These are phyloP conservation scores for Hortaea sp. DNA, from an alignment of 2,329 filamentous ascomycete species.

Conservation along the genomic window DNA sequence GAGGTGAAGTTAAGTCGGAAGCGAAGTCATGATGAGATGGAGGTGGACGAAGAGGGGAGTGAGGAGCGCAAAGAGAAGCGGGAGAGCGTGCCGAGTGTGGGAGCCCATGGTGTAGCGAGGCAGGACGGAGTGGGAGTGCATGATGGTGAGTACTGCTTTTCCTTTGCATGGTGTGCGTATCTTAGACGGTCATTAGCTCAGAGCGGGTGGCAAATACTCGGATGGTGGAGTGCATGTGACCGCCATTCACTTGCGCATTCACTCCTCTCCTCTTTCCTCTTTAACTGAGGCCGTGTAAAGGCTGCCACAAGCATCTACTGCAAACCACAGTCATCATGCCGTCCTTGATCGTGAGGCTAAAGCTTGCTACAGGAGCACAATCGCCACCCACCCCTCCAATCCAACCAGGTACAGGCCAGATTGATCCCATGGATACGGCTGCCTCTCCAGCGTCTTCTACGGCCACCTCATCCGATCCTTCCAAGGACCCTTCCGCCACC, in stretches of 20 bases:
- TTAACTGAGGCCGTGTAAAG: no score
- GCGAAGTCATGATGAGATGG: slow-evolving; percentile 26
- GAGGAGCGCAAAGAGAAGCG: slow-evolving; percentile 72
- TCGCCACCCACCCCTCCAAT: slow-evolving; percentile 23
- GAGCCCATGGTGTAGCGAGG: slow-evolving; percentile 52
- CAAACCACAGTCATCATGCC: background rate
- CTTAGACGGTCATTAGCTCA: no score
- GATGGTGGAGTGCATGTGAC: no score
- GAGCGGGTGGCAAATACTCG: no score
- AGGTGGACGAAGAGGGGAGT: slow-evolving; percentile 35
- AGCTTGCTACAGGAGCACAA: slow-evolving; percentile 12
- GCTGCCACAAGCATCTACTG: no score
- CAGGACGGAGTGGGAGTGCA: slow-evolving; percentile 54
- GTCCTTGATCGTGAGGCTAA: slow-evolving; percentile 7
- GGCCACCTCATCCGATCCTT: slow-evolving; percentile 45
- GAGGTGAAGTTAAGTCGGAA: slow-evolving; percentile 17
- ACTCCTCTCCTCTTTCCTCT: no score
- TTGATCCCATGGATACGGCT: slow-evolving; percentile 48
- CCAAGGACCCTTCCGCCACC: slow-evolving; percentile 39
- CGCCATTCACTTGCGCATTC: no score
- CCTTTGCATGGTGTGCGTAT: background rate
- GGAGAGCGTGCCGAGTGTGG: slow-evolving; percentile 47
- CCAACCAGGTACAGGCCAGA: slow-evolving; percentile 18
- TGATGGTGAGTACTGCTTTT: slow-evolving; percentile 40
- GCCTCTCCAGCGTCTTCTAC: slow-evolving; percentile 50